phyloP scores from a whole-genome alignment of 768 basidiomycete species.

The Naganishia friedmannii region DNA sequence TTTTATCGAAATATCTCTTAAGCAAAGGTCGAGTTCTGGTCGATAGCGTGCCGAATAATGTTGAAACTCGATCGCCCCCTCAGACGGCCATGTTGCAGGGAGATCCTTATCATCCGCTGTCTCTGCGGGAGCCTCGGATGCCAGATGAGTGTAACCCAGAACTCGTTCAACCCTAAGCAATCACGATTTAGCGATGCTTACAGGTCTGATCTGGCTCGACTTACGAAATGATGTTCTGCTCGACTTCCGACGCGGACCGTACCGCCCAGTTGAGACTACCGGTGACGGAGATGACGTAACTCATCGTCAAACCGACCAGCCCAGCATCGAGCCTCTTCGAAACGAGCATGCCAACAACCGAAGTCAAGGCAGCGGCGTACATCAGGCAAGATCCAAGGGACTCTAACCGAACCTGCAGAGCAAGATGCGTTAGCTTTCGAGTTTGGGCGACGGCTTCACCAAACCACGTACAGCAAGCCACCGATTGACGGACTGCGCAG shows the following conservation, averaged over 20 bases:
- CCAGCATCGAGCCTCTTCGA: slow-evolving; percentile 75
- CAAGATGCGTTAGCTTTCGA: not conserved
- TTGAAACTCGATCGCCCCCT: slow-evolving; percentile 49
- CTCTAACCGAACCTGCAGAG: slow-evolving; percentile 62
- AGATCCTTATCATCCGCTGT: slow-evolving; percentile 46
- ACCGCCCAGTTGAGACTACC: slow-evolving; percentile 58
- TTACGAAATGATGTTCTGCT: slow-evolving; percentile 41
- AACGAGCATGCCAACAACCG: slow-evolving; percentile 68
- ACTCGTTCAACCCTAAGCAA: slow-evolving; percentile 52
- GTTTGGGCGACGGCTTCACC: not conserved
- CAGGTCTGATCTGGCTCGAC: not conserved
- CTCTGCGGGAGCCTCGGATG: slow-evolving; percentile 47
- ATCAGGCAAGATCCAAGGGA: slow-evolving; percentile 79
- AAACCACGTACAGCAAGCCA: slow-evolving; percentile 64
- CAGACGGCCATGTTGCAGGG: slow-evolving; percentile 34
- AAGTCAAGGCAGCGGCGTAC: slow-evolving; percentile 65
- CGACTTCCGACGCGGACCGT: slow-evolving; percentile 50
- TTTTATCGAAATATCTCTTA: slow-evolving; percentile 47
- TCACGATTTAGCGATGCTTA: not conserved
- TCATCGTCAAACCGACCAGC: slow-evolving; percentile 77
- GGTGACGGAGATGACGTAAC: slow-evolving; percentile 79
- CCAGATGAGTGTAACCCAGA: slow-evolving; percentile 44
- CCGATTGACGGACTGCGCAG: slow-evolving; percentile 55
- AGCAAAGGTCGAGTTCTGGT: slow-evolving; percentile 48
- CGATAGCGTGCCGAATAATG: slow-evolving; percentile 50